These are phyloP conservation scores for Rhizophora apiculata DNA, from an alignment of 345 rosid genomes.

Conservation along the genomic window DNA sequence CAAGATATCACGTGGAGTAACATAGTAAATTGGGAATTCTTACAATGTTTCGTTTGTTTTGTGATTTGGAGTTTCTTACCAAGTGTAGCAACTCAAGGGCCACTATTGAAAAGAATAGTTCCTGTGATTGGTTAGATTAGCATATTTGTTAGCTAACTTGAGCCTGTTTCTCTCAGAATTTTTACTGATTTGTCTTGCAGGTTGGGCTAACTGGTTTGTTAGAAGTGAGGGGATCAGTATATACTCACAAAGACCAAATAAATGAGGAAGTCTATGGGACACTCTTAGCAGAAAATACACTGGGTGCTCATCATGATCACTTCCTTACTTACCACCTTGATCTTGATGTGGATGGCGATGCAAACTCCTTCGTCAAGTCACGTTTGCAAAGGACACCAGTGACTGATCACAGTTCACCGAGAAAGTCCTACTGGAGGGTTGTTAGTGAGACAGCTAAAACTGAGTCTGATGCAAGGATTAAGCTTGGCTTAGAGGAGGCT, in stretches of 20 bases:
- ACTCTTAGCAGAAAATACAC: constrained; percentile 40
- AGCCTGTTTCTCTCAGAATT: too few relatives aligned
- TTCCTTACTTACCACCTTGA: constrained; percentile 47
- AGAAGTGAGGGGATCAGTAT: constrained; percentile 36
- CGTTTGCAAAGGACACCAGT: constrained; percentile 31
- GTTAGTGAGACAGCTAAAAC: constrained; percentile 35
- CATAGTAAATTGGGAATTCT: too few relatives aligned
- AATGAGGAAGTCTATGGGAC: constrained; percentile 43
- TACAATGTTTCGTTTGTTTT: too few relatives aligned
- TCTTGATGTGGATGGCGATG: constrained; percentile 47
- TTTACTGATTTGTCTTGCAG: constrained; percentile 19
- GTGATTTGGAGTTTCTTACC: too few relatives aligned
- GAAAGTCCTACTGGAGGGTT: constrained; percentile 49
- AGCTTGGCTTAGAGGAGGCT: constrained; percentile 21
- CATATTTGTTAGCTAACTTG: too few relatives aligned
- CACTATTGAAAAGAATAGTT: too few relatives aligned
- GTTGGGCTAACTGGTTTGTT: constrained; percentile 53
- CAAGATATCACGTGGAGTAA: too few relatives aligned
- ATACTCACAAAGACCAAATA: constrained; percentile 35
- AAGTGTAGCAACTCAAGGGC: too few relatives aligned
- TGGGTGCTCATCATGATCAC: constrained; percentile 49
- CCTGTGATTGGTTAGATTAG: too few relatives aligned
- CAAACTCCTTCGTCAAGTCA: constrained; percentile 42
- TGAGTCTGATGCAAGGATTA: constrained; percentile 39
- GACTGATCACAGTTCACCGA: constrained; percentile 21